Evolutionary conservation across 345 rosid genomes (phyloP).

Genomic region (Atalantia buxifolia): DNA sequence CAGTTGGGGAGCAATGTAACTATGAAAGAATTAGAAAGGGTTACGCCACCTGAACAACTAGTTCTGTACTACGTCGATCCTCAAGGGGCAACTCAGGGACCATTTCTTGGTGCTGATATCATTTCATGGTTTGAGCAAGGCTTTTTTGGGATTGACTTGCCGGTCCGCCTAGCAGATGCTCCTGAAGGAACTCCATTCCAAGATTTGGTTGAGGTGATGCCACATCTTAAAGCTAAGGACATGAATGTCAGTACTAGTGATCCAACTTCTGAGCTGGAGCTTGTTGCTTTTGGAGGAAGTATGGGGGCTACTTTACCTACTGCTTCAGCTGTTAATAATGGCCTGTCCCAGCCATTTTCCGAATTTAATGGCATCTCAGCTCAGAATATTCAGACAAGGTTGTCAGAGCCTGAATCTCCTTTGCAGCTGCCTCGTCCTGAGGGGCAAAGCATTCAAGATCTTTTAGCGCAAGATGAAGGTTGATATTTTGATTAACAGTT

Average conservation of each 20-base stretch:
- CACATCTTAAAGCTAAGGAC: conserved; percentile 41
- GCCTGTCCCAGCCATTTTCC: conserved; percentile 16
- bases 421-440: conserved; percentile 34
- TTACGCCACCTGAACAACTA: conserved; percentile 48
- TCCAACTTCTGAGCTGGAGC: conserved; percentile 31
- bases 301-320: conserved; percentile 32
- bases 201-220: conserved; percentile 63
- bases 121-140: conserved; percentile 92
- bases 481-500: background rate
- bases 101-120: conserved; percentile 78
- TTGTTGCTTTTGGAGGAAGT: conserved; percentile 34
- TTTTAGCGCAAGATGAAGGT: conserved; percentile 59
- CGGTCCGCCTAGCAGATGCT: conserved; percentile 73
- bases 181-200: conserved; percentile 74
- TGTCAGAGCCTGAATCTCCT: conserved; percentile 41
- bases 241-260: conserved; percentile 17
- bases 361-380: conserved; percentile 30
- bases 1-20: conserved; percentile 13
- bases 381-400: conserved; percentile 35
- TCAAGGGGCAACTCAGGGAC: conserved; percentile 81
- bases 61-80: conserved; percentile 82
- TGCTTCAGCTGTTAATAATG: conserved; percentile 32
- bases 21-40: conserved; percentile 22
- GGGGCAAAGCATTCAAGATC: conserved; percentile 39
- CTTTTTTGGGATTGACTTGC: conserved; percentile 83